Percentiles rank a stretch among this genome's conserved stretches.
phyloP scores from a whole-genome alignment of 495 filamentous ascomycete species.

The Astrothelium macrocarpum region DNA sequence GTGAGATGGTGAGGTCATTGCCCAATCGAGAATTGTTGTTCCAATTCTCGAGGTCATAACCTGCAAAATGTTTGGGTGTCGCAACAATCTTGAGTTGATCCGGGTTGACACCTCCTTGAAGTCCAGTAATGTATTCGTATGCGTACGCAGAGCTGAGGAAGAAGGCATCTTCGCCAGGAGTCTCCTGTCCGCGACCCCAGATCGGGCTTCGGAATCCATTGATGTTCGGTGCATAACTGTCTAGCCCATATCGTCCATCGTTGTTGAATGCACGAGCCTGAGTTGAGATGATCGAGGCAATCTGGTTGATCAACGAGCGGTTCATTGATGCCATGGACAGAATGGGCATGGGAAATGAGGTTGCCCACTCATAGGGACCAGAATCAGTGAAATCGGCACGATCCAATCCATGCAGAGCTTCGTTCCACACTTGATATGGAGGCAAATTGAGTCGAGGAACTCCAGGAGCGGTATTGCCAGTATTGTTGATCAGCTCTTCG shows the following conservation, averaged over 20 bases:
- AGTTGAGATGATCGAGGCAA: conserved; percentile 48
- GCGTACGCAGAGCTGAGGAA: conserved; percentile 28
- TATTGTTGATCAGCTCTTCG: conserved; percentile 50
- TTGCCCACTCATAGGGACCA: conserved; percentile 48
- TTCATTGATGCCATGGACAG: conserved; percentile 51
- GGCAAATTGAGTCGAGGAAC: conserved; percentile 50
- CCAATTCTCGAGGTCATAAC: conserved; percentile 57
- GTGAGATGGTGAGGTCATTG: conserved; percentile 13
- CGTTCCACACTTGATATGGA: conserved; percentile 43
- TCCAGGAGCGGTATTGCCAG: conserved; percentile 44
- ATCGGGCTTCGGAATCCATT: conserved; percentile 55
- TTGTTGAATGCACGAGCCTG: conserved; percentile 64
- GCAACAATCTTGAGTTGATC: conserved; percentile 46
- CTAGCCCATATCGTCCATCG: conserved; percentile 44
- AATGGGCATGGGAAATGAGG: conserved; percentile 54
- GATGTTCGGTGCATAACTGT: conserved; percentile 61
- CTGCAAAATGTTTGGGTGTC: conserved; percentile 57
- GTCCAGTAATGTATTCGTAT: conserved; percentile 37
- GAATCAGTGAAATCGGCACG: conserved; percentile 42
- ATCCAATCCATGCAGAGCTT: conserved; percentile 51
- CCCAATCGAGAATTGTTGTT: conserved; percentile 26
- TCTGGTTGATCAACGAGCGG: conserved; percentile 46
- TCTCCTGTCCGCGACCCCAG: conserved; percentile 55
- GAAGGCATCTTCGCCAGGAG: conserved; percentile 53
- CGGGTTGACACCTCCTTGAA: conserved; percentile 45